phyloP scores from a whole-genome alignment of 139 green algal species.

The Pleodorina starrii region DNA sequence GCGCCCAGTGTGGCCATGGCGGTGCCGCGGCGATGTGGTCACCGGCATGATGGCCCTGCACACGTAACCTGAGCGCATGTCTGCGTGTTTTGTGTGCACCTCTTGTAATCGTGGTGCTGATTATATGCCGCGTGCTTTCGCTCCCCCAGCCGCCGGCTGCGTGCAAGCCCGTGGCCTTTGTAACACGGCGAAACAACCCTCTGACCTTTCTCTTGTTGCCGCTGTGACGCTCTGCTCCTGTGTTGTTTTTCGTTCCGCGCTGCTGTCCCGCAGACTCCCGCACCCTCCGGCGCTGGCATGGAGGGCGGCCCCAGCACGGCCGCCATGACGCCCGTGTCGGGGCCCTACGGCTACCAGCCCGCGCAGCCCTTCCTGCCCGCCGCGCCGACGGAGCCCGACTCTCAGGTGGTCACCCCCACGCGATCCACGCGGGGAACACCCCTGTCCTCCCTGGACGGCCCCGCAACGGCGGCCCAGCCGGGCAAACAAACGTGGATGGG shows the following conservation, averaged over 20 bases:
- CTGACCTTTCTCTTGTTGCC: too few relatives aligned
- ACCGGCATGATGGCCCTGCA: too few relatives aligned
- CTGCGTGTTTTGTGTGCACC: too few relatives aligned
- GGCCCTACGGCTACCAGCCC: background rate
- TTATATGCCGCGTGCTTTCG: too few relatives aligned
- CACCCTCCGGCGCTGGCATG: background rate
- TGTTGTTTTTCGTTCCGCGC: background rate
- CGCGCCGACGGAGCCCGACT: background rate
- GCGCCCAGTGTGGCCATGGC: too few relatives aligned
- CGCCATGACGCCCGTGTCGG: background rate
- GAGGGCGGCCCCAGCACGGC: background rate
- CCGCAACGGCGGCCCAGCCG: background rate
- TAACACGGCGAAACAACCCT: too few relatives aligned
- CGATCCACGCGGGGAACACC: background rate
- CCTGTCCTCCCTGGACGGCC: background rate
- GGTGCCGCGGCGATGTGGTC: too few relatives aligned
- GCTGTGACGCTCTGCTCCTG: too few relatives aligned
- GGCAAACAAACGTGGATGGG: conserved; percentile 42
- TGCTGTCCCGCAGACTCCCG: background rate
- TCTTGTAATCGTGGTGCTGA: too few relatives aligned
- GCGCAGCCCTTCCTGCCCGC: background rate
- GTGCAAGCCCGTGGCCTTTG: too few relatives aligned
- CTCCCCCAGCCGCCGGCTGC: too few relatives aligned
- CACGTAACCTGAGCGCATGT: too few relatives aligned
- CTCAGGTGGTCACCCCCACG: background rate